Evolutionary conservation across 441 rosid species (phyloP).

Genomic region (Adansonia grandidieri): DNA sequence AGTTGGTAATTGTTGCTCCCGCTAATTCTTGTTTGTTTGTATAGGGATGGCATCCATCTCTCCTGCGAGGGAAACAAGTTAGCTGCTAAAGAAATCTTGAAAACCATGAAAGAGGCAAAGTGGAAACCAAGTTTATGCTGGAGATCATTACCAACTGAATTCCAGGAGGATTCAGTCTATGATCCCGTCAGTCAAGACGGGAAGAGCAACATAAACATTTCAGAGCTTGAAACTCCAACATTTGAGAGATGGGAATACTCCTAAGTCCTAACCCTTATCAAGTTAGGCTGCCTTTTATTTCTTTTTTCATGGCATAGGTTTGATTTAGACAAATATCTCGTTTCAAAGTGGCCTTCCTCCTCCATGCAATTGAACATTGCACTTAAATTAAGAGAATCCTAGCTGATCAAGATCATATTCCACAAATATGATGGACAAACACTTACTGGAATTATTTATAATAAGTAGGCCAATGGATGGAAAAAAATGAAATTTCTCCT

Average conservation of each 20-base stretch:
- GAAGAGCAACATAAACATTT: conserved; percentile 21
- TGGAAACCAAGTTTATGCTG: conserved; percentile 78
- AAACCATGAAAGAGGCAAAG: conserved; percentile 56
- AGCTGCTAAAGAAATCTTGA: conserved; percentile 58
- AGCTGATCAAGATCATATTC: background rate
- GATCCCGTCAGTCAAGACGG: background rate
- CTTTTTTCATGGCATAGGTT: background rate
- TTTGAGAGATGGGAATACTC: background rate
- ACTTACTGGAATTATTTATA: too few species aligned
- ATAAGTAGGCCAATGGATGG: background rate
- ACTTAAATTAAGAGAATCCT: background rate
- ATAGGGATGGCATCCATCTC: conserved; percentile 9
- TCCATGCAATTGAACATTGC: background rate
- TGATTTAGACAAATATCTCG: background rate
- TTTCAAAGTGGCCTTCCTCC: background rate
- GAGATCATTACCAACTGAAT: conserved; percentile 58
- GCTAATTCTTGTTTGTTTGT: too few species aligned
- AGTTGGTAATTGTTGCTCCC: background rate
- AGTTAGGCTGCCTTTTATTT: background rate
- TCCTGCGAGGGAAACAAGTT: conserved; percentile 57
- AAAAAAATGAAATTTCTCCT: background rate
- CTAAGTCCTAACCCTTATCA: background rate
- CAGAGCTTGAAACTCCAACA: background rate
- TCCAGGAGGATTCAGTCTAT: conserved; percentile 43
- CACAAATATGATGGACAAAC: background rate